Conservation (phyloP, 208 protist genomes). For the Crithidia expoeki region DNA sequence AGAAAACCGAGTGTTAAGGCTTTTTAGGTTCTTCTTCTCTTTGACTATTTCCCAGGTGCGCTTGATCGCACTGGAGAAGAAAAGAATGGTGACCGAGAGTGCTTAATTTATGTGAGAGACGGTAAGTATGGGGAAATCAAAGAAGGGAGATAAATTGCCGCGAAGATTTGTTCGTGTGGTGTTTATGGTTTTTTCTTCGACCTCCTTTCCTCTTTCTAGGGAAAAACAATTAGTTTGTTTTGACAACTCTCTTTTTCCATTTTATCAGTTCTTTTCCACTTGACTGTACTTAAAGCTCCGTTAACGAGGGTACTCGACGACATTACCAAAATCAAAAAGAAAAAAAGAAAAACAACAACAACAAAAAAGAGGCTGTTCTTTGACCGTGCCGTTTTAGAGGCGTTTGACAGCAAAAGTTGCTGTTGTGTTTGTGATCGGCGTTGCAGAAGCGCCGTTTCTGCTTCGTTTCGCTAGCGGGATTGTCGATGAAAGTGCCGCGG, state of each 20-base stretch:
- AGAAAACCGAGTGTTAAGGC: background rate
- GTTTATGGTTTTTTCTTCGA: conserved; percentile 15
- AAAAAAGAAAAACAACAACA: background rate
- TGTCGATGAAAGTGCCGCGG: no score
- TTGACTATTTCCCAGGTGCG: conserved; percentile 10
- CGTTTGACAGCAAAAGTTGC: no score
- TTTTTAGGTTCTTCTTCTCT: conserved; percentile 4
- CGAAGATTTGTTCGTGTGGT: conserved; percentile 3
- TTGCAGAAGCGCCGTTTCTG: no score
- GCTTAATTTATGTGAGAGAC: background rate
- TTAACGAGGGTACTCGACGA: conserved; percentile 4
- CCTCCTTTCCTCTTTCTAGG: conserved; percentile 17
- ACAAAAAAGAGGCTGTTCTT: background rate
- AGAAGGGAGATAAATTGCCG: background rate
- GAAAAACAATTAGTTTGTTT: conserved; percentile 7
- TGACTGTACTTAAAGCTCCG: conserved; percentile 2
- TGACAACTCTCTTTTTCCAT: conserved; percentile 16
- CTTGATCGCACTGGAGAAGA: conserved; percentile 8
- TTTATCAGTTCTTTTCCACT: background rate
- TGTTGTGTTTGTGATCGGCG: no score
- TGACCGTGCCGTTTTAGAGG: no score
- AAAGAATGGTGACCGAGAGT: background rate
- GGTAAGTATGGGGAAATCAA: background rate
- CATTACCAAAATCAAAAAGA: conserved; percentile 5
- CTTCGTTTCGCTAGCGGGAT: no score